phyloP scores from a whole-genome alignment of 805 yeast genomes.

The Hanseniaspora thailandica region DNA sequence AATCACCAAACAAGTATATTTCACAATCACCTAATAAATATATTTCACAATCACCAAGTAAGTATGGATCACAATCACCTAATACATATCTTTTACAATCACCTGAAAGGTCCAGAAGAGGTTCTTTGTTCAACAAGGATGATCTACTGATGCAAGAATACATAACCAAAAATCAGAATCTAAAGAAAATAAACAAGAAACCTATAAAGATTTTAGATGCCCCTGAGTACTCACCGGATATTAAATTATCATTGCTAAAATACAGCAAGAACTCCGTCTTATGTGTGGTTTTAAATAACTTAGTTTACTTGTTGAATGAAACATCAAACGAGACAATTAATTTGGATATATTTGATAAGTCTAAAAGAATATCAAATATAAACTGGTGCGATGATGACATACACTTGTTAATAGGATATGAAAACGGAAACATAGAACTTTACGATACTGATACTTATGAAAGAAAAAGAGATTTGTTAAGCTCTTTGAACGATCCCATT shows the following conservation, averaged over 20 bases:
- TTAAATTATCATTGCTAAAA: constrained; percentile 70
- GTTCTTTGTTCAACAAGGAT: background rate
- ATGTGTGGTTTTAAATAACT: constrained; percentile 76
- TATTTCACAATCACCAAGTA: background rate
- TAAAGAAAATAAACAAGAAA: constrained; percentile 68
- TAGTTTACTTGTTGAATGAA: constrained; percentile 90
- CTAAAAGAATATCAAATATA: constrained; percentile 47
- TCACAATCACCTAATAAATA: background rate
- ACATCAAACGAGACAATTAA: constrained; percentile 62
- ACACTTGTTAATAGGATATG: constrained; percentile 71
- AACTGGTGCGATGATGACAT: constrained; percentile 88
- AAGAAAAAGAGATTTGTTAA: constrained; percentile 65
- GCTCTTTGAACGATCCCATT: constrained; percentile 59
- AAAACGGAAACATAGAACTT: constrained; percentile 74
- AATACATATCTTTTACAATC: background rate
- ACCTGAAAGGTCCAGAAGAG: background rate
- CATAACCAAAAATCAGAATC: constrained; percentile 31
- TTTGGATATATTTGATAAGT: constrained; percentile 46
- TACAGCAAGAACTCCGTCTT: constrained; percentile 78
- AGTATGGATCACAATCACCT: background rate
- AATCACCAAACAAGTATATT: background rate
- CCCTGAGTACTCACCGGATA: constrained; percentile 88
- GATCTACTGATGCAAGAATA: background rate
- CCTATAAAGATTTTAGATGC: constrained; percentile 94
- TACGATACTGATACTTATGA: constrained; percentile 80